These are phyloP conservation scores for Ceraceosorus guamensis DNA, from an alignment of 1,284 basidiomycete species.

Conservation along the genomic window DNA sequence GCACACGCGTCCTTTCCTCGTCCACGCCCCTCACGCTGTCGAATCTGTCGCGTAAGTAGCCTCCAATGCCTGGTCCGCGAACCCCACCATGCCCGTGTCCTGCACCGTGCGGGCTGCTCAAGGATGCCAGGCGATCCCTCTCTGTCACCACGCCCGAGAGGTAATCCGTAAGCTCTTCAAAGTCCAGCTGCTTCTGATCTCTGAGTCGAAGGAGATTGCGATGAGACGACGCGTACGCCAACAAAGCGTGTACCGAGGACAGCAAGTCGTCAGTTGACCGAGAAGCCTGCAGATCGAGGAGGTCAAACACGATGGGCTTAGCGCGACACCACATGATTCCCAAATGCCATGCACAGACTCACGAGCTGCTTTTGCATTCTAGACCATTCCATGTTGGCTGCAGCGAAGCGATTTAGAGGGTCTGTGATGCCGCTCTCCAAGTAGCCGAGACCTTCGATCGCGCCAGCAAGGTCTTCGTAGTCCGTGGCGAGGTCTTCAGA, in stretches of 20 bases:
- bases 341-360: conserved; percentile 10
- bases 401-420: conserved; percentile 88
- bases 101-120: conserved; percentile 34
- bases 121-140: conserved; percentile 66
- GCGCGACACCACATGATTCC: not conserved
- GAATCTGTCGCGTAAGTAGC: conserved; percentile 88
- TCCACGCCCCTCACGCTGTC: conserved; percentile 85
- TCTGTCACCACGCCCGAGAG: conserved; percentile 82
- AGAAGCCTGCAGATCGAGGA: conserved; percentile 18
- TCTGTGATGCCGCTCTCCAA: conserved; percentile 97
- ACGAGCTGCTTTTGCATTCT: conserved; percentile 31
- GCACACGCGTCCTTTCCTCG: conserved; percentile 83
- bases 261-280: conserved; percentile 62
- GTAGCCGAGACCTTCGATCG: conserved; percentile 91
- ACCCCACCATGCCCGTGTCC: conserved; percentile 48
- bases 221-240: conserved; percentile 81
- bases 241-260: conserved; percentile 75
- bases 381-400: conserved; percentile 73
- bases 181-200: conserved; percentile 97
- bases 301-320: too few relatives aligned
- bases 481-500: conserved; percentile 66
- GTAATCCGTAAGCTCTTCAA: conserved; percentile 94
- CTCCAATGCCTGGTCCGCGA: conserved; percentile 61
- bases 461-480: conserved; percentile 91
- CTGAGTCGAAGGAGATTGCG: conserved; percentile 83